phyloP scores from a whole-genome alignment of 2,329 filamentous ascomycete species.

The Paraphoma chrysanthemicola region DNA sequence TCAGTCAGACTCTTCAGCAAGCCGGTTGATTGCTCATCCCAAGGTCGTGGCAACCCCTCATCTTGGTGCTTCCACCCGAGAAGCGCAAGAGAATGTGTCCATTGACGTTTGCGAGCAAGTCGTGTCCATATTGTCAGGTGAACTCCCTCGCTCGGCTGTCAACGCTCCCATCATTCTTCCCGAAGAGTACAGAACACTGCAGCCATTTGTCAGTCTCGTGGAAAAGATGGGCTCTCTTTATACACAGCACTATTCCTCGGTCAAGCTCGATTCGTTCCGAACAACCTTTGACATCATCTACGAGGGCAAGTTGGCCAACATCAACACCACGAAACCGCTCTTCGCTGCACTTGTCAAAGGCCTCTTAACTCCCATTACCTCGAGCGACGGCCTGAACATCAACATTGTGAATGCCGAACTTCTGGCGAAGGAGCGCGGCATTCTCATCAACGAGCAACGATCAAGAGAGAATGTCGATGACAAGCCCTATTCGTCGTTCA shows the following conservation, averaged over 20 bases:
- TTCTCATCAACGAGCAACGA: conserved; percentile 77
- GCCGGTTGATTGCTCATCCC: conserved; percentile 69
- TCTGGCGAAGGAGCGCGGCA: conserved; percentile 77
- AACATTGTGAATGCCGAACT: conserved; percentile 84
- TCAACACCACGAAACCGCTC: conserved; percentile 78
- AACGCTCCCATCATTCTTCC: conserved; percentile 83
- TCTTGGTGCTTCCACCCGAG: conserved; percentile 78
- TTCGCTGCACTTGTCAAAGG: conserved; percentile 82
- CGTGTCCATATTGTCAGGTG: conserved; percentile 73
- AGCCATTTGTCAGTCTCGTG: conserved; percentile 76
- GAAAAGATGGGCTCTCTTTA: conserved; percentile 83
- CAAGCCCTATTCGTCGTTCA: conserved; percentile 71
- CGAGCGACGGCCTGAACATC: conserved; percentile 70
- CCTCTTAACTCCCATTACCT: conserved; percentile 72
- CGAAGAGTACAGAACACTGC: conserved; percentile 78
- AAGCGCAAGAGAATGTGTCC: conserved; percentile 85
- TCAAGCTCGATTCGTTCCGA: conserved; percentile 56
- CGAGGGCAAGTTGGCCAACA: conserved; percentile 73
- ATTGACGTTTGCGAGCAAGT: conserved; percentile 85
- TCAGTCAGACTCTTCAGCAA: conserved; percentile 63
- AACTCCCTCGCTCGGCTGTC: conserved; percentile 76
- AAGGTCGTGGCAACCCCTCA: conserved; percentile 81
- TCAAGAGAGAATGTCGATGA: conserved; percentile 66
- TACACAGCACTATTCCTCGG: conserved; percentile 72
- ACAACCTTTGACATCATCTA: conserved; percentile 79